Base-by-base conservation (phyloP, 495 filamentous ascomycete species). In the Ascobolus immersus region DNA sequence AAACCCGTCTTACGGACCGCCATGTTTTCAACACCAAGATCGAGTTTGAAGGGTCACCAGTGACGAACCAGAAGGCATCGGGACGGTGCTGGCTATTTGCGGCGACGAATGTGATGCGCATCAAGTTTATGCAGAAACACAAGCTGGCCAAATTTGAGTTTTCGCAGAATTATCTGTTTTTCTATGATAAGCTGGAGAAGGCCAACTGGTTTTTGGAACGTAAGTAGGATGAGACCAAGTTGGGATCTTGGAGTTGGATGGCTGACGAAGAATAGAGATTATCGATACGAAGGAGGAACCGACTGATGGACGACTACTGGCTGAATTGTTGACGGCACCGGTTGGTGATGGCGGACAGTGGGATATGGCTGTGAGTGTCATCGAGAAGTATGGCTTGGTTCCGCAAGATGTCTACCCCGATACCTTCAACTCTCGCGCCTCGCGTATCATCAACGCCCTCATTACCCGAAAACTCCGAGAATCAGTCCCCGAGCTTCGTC, bases 161-260 rank as follows among this genome's bases (percentile, higher is more conserved):
- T 2, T 76, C 69, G 21, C 80, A 91, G 44, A 65, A 71, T 2
- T 91, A 86, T 44, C 63, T 89, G n/a, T 86, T 81, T 57, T 91
- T 77, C 63, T 89, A 74, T 70, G 79, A 91, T 50, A 91, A 91
- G 54, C 63, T 89, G 14, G 80, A 91, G 53, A 91, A 91, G 50
- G 67, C 73, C 5, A 89, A 89, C 45, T 91, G 61, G 49, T 86
- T 86, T 57, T 59, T 86, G 15, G 77, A 84, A 51, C 69, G 44
- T 48, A 32, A 18, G 40, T 39, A 25, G 14, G 10, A 21, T 8
- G 7, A 7, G 7, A 25, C 7, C 17, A 5, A 28, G 20, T 20
- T 4, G 18, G n/a, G 32, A 8, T 12, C 15, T 7, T 5, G 15
- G 29, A 5, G 17, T 21, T n/a, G n/a, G n/a, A n/a, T n/a, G n/a